phyloP scores from a whole-genome alignment of 176 grass and related monocot genomes.

The Carex scoparia region DNA sequence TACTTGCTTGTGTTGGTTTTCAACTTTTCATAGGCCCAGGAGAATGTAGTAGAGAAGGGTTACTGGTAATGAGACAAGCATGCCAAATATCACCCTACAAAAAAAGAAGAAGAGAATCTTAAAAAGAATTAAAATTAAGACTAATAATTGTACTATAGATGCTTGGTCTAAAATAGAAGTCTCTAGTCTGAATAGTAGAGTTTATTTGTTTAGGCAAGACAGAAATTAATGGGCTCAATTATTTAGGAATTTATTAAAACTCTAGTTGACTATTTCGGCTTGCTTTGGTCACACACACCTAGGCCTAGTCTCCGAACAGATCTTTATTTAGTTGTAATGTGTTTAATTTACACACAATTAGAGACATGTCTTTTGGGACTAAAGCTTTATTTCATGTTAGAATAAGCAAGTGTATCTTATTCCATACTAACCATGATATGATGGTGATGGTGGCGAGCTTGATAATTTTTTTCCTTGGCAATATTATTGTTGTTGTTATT shows the following conservation, averaged over 20 bases:
- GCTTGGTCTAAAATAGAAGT: not conserved
- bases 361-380: not conserved
- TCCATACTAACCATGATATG: not conserved
- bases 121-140: not conserved
- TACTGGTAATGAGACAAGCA: conserved; percentile 78
- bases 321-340: not conserved
- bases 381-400: not conserved
- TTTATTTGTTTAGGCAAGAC: conserved; percentile 11
- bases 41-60: conserved; percentile 66
- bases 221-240: conserved; percentile 18
- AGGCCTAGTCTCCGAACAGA: not conserved
- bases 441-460: not conserved
- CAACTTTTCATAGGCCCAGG: conserved; percentile 37
- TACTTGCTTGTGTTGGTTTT: conserved; percentile 1
- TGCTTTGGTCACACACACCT: conserved; percentile 2
- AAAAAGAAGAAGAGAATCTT: not conserved
- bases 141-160: not conserved
- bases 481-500: not conserved
- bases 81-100: conserved; percentile 71
- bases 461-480: not conserved
- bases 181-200: not conserved
- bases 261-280: not conserved
- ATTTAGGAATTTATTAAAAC: not conserved
- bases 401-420: not conserved
- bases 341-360: not conserved